These are phyloP conservation scores for Clavariopsis aquatica DNA, from an alignment of 495 filamentous ascomycete species.

Conservation along the genomic window DNA sequence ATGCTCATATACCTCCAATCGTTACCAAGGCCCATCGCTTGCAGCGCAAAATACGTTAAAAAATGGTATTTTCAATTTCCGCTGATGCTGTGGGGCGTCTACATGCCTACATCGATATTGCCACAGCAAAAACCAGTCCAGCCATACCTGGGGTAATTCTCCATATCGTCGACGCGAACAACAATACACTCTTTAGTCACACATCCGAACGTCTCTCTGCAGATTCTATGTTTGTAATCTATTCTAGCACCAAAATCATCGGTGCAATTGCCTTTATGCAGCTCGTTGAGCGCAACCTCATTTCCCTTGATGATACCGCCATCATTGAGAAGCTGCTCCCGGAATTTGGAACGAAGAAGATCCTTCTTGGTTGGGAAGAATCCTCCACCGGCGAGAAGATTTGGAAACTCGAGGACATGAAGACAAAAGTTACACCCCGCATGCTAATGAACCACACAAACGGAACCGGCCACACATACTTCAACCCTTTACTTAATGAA, in stretches of 20 bases:
- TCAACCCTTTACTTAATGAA: constrained; percentile 13
- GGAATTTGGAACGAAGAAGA: constrained; percentile 18
- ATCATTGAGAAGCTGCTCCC: constrained; percentile 13
- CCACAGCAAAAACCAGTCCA: constrained; percentile 1
- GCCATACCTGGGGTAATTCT: constrained; percentile 21
- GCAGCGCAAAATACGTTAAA: not conserved
- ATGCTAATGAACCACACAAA: constrained; percentile 33
- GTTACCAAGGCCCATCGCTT: no score
- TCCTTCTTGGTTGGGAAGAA: constrained; percentile 12
- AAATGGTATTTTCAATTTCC: constrained; percentile 12
- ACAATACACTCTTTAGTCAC: constrained; percentile 20
- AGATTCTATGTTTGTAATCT: constrained; percentile 3
- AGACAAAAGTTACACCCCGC: constrained; percentile 10
- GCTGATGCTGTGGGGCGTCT: not conserved
- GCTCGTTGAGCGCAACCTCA: constrained; percentile 15
- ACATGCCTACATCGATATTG: constrained; percentile 7
- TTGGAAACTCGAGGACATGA: constrained; percentile 3
- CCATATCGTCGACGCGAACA: constrained; percentile 13
- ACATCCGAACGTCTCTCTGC: constrained; percentile 5
- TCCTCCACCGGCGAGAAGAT: not conserved
- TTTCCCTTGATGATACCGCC: constrained; percentile 11
- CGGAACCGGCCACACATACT: constrained; percentile 17
- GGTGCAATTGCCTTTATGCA: constrained; percentile 28
- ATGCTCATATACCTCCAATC: no score
- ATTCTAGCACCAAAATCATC: constrained; percentile 28